These are phyloP conservation scores for Panaeolus papilionaceus DNA, from an alignment of 768 basidiomycete genomes.

Conservation along the genomic window DNA sequence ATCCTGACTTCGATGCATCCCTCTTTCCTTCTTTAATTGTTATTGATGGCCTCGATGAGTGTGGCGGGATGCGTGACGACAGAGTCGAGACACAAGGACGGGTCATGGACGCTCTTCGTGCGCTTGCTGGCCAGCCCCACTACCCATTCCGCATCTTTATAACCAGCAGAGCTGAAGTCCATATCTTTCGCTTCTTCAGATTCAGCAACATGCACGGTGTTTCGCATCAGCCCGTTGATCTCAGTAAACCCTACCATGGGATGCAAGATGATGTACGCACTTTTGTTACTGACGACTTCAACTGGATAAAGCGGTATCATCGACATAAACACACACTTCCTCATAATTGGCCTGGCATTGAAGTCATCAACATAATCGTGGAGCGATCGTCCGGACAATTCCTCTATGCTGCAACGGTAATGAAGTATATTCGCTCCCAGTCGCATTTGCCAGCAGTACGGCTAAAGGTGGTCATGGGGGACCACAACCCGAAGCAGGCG, in stretches of 20 bases:
- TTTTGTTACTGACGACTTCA: background rate
- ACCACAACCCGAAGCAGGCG: background rate
- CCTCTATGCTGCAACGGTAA: background rate
- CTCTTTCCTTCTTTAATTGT: conserved; percentile 4
- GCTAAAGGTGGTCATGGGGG: background rate
- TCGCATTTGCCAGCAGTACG: background rate
- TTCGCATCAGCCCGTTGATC: too few species aligned
- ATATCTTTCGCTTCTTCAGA: background rate
- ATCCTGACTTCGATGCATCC: background rate
- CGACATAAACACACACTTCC: background rate
- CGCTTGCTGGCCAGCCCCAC: background rate
- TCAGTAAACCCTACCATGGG: background rate
- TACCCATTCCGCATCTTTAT: conserved; percentile 13
- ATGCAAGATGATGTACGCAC: background rate
- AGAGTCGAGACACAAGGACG: background rate
- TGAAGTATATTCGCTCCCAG: background rate
- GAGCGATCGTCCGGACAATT: background rate
- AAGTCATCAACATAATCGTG: background rate
- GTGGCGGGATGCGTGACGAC: background rate
- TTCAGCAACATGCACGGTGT: background rate
- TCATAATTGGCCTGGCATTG: background rate
- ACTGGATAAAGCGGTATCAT: background rate
- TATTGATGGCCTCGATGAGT: conserved; percentile 18
- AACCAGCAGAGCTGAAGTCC: conserved; percentile 3
- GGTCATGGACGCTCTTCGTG: conserved; percentile 7